phyloP scores from a whole-genome alignment of 352 stramenopile species.

The Phytophthora cactorum region DNA sequence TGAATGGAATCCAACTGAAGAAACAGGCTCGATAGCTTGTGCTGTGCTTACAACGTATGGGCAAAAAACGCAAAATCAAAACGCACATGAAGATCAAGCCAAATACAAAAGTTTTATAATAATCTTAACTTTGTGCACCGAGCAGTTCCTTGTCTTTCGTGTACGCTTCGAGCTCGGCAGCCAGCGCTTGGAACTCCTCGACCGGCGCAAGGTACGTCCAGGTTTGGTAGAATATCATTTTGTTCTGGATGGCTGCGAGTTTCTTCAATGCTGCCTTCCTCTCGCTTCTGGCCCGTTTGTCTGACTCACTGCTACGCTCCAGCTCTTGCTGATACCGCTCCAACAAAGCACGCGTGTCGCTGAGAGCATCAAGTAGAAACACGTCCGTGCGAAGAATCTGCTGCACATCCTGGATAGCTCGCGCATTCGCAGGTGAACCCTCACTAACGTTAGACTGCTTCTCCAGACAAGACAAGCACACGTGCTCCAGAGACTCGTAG shows the following conservation, averaged over 20 bases:
- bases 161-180: constrained; percentile 30
- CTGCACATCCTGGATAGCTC: constrained; percentile 52
- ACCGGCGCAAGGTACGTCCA: constrained; percentile 45
- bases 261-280: constrained; percentile 30
- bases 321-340: constrained; percentile 40
- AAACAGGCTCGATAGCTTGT: constrained; percentile 27
- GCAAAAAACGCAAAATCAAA: constrained; percentile 19
- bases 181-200: constrained; percentile 32
- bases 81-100: constrained; percentile 32
- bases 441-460: constrained; percentile 20
- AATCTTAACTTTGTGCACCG: constrained; percentile 13
- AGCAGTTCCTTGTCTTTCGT: constrained; percentile 25
- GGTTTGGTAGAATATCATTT: constrained; percentile 65
- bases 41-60: constrained; percentile 36
- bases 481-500: constrained; percentile 55
- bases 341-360: constrained; percentile 55
- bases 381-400: constrained; percentile 43
- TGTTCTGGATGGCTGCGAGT: constrained; percentile 48
- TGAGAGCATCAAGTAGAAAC: constrained; percentile 75
- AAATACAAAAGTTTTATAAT: constrained; percentile 40
- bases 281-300: constrained; percentile 36
- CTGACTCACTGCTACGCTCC: constrained; percentile 1
- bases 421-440: constrained; percentile 23
- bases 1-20: constrained; percentile 21
- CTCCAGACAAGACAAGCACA: constrained; percentile 49